phyloP scores from a whole-genome alignment of 169 alveolate genomes.

The Theileria luwenshuni region DNA sequence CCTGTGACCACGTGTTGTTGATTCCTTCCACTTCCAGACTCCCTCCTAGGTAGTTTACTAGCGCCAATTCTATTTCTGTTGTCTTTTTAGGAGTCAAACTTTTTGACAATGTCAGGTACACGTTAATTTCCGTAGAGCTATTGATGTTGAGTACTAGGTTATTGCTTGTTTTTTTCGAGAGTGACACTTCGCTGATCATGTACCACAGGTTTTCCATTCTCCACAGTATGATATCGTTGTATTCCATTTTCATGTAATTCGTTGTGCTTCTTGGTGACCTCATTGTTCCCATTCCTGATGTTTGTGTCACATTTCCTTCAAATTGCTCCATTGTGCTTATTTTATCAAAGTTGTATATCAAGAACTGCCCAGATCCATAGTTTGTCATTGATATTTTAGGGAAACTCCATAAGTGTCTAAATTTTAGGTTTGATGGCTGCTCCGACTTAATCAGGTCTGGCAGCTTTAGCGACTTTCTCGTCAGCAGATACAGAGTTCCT shows the following conservation, averaged over 20 bases:
- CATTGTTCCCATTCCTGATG: not conserved
- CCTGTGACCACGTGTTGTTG: conserved; percentile 41
- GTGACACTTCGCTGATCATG: conserved; percentile 39
- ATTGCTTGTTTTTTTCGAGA: conserved; percentile 10
- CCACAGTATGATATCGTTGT: conserved; percentile 51
- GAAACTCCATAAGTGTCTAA: conserved; percentile 34
- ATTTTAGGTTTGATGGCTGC: not conserved
- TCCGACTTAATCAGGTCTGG: conserved; percentile 10
- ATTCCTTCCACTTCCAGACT: conserved; percentile 50
- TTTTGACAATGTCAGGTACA: conserved; percentile 23
- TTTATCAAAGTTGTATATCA: conserved; percentile 10
- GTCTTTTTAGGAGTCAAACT: not conserved
- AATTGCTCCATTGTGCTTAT: not conserved
- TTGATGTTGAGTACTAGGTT: conserved; percentile 16
- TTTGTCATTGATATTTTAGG: conserved; percentile 4
- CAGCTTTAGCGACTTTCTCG: conserved; percentile 25
- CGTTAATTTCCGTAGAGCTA: conserved; percentile 17
- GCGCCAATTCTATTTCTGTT: conserved; percentile 23
- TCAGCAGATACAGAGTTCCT: conserved; percentile 56
- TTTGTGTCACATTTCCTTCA: not conserved
- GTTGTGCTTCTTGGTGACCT: not conserved
- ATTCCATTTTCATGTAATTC: not conserved
- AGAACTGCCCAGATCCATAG: conserved; percentile 7
- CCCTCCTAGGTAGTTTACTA: conserved; percentile 56
- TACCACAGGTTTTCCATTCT: conserved; percentile 23